A percentile compares a stretch with the other conserved stretches of the same genome.
phyloP scores from a whole-genome alignment of 768 basidiomycete species.

The Tulasnella calospora region DNA sequence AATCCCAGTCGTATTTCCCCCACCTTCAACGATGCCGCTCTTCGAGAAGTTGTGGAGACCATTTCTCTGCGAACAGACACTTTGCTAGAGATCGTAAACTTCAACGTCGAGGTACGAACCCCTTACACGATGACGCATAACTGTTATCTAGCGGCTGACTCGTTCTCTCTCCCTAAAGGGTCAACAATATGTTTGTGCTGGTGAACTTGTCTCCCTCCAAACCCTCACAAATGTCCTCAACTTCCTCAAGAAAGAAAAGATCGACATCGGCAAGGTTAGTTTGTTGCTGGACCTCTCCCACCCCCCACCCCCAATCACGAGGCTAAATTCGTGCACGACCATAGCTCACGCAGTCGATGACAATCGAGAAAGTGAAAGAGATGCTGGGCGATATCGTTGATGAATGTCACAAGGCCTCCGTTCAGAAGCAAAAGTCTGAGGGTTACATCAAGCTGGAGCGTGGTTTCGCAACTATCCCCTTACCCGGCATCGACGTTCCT shows the following conservation, averaged over 20 bases:
- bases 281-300: not conserved
- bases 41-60: constrained; percentile 94
- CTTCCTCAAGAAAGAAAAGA: constrained; percentile 93
- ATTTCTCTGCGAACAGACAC: constrained; percentile 72
- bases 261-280: constrained; percentile 79
- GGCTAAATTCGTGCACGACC: not conserved
- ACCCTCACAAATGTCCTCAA: constrained; percentile 95
- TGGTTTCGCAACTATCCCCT: constrained; percentile 91
- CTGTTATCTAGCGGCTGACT: constrained; percentile 15
- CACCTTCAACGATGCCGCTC: constrained; percentile 88
- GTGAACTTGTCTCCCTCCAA: constrained; percentile 88
- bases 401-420: constrained; percentile 67
- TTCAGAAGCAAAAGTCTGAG: constrained; percentile 71
- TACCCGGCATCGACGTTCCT: constrained; percentile 96
- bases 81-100: constrained; percentile 97
- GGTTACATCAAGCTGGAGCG: constrained; percentile 93
- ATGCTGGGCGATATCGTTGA: constrained; percentile 91
- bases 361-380: constrained; percentile 90
- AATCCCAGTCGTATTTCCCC: constrained; percentile 93
- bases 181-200: constrained; percentile 99
- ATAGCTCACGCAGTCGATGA: constrained; percentile 81
- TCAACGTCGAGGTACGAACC: constrained; percentile 72
- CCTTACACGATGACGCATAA: not conserved
- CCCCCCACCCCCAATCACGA: no score
- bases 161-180: constrained; percentile 45